Evolutionary conservation across 2,329 filamentous ascomycete genomes (phyloP).

Genomic region (Alternaria dauci): DNA sequence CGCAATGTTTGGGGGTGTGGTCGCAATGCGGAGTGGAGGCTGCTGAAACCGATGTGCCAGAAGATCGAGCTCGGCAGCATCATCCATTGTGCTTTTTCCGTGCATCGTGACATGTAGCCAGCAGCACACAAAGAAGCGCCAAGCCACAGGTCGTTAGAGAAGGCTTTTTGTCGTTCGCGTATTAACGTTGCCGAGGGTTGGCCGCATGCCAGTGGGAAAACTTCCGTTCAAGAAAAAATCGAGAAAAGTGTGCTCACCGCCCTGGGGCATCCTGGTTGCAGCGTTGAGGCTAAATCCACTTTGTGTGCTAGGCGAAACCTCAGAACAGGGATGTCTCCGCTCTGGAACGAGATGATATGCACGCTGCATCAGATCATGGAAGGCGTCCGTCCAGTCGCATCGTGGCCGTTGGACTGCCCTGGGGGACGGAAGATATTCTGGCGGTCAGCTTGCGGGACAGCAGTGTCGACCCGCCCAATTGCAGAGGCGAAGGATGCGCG

Average conservation of each 20-base stretch:
- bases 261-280: constrained; percentile 32
- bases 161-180: constrained; percentile 11
- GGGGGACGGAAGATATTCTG: constrained; percentile 26
- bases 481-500: constrained; percentile 26
- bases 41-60: constrained; percentile 42
- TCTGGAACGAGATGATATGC: constrained; percentile 43
- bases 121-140: background rate
- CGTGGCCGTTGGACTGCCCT: constrained; percentile 32
- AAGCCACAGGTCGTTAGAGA: background rate
- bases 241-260: constrained; percentile 44
- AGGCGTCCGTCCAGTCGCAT: constrained; percentile 25
- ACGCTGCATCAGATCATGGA: constrained; percentile 46
- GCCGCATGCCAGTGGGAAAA: constrained; percentile 24
- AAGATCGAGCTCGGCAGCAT: constrained; percentile 8
- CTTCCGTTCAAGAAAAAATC: constrained; percentile 29
- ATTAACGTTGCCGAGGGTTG: constrained; percentile 24
- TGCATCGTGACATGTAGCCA: background rate
- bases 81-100: constrained; percentile 7
- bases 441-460: constrained; percentile 42
- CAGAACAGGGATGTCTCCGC: constrained; percentile 34
- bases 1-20: constrained; percentile 30
- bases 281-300: constrained; percentile 44
- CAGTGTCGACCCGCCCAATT: constrained; percentile 26
- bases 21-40: constrained; percentile 21
- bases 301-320: constrained; percentile 33